These are phyloP conservation scores for Arthrocladium fulminans DNA, from an alignment of 2,329 filamentous ascomycete genomes.

Conservation along the genomic window DNA sequence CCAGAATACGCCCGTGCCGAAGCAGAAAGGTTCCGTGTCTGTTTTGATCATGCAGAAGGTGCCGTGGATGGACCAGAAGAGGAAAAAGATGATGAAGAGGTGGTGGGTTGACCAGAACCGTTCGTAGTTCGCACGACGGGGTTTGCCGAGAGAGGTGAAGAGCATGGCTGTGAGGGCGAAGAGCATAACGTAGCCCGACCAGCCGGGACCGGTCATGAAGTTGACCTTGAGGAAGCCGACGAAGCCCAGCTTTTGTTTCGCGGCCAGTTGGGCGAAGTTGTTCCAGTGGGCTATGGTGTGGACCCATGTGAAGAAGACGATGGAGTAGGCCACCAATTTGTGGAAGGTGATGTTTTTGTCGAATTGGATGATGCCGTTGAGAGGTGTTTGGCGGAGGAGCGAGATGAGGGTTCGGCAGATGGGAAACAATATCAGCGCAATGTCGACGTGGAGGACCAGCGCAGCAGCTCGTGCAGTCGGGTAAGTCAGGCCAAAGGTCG, in stretches of 20 bases:
- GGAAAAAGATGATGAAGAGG: constrained; percentile 78
- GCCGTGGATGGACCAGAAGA: constrained; percentile 85
- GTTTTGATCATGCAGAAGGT: constrained; percentile 87
- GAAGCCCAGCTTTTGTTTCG: constrained; percentile 66
- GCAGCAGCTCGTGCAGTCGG: constrained; percentile 68
- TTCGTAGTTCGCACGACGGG: constrained; percentile 71
- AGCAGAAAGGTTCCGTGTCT: constrained; percentile 70
- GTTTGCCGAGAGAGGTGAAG: constrained; percentile 66
- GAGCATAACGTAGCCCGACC: constrained; percentile 81
- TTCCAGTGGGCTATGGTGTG: constrained; percentile 82
- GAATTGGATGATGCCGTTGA: constrained; percentile 80
- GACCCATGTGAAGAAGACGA: constrained; percentile 80
- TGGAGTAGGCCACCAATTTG: constrained; percentile 76
- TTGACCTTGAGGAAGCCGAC: constrained; percentile 71
- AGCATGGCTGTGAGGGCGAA: constrained; percentile 70
- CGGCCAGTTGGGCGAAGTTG: constrained; percentile 70
- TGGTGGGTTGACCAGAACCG: constrained; percentile 89
- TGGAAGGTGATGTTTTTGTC: constrained; percentile 55
- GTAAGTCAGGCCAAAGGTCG: constrained; percentile 66
- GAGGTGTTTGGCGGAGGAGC: constrained; percentile 65
- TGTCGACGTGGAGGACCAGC: constrained; percentile 70
- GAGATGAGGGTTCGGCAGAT: constrained; percentile 80
- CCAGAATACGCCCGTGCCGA: constrained; percentile 73
- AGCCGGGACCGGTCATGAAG: constrained; percentile 69
- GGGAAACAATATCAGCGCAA: constrained; percentile 60